Evolutionary conservation across 2,329 filamentous ascomycete genomes (phyloP), one percentile per base, ranked within the genome.

Genomic region (Verticillium nubilum): DNA sequence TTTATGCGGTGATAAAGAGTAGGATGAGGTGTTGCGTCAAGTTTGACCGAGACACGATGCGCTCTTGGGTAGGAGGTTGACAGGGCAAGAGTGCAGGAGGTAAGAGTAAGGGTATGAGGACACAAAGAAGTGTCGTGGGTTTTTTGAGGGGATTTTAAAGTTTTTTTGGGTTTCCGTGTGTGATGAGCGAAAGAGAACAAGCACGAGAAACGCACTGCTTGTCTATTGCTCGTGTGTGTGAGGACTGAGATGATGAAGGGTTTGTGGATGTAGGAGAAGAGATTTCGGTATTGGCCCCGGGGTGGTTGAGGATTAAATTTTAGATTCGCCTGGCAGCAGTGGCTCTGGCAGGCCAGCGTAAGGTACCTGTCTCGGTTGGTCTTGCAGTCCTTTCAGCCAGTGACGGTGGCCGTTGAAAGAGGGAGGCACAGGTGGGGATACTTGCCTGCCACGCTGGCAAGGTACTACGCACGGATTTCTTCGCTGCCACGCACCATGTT

Each of bases 181-280:
- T 71, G 71, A 68, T 71, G 79, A 78, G 77, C 76, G 79, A 82
- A 82, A 80, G 80, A 82, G 78, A 81, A 78, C 72, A 76, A 80
- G 80, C 77, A 82, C 80, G 79, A 80, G 73, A 75, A 78, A 76
- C 80, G 81, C 79, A 82, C 81, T 82, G 79, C 80, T 79, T 79
- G 78, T 78, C 77, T 76, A 72, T 72, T 76, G 72, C 74, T 75
- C 73, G 74, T 76, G 75, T 28, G 42, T 57, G 56, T 57, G 29
- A 50, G 42, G 42, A 50, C 25, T 19, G 42, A 25, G 42, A 72
- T 66, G 65, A 69, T 67, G 69, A 72, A 65, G 67, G 67, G 68
- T 69, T 69, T 71, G 75, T 80, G 76, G 72, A 72, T 73, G 75
- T 76, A 71, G 70, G 67, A 72, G 70, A 70, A 73, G 71, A 74